Conservation (phyloP, 2,329 filamentous ascomycete genomes). For the Arthrobotrys musiformis region DNA sequence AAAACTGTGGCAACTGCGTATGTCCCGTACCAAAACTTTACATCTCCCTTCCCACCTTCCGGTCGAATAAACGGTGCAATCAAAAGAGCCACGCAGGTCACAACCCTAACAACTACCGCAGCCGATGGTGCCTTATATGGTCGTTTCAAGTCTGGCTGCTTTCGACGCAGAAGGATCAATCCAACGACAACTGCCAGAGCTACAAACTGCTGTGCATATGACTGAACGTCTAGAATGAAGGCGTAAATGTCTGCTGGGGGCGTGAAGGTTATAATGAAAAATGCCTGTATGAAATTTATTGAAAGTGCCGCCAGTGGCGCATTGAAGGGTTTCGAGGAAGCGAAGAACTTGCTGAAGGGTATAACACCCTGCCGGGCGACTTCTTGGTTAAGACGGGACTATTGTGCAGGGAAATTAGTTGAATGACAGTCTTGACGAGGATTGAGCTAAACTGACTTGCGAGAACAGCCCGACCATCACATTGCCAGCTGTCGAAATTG, state of each 20-base stretch:
- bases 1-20: constrained; percentile 24
- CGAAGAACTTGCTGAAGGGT: constrained; percentile 71
- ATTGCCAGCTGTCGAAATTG: constrained; percentile 75
- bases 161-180: constrained; percentile 71
- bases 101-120: constrained; percentile 62
- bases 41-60: constrained; percentile 41
- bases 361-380: constrained; percentile 77
- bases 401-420: background rate
- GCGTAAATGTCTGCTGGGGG: constrained; percentile 75
- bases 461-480: constrained; percentile 79
- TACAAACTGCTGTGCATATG: constrained; percentile 45
- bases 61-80: constrained; percentile 43
- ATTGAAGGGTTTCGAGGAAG: constrained; percentile 74
- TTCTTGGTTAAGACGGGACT: constrained; percentile 65
- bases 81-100: constrained; percentile 40
- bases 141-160: constrained; percentile 61
- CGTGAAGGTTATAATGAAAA: constrained; percentile 74
- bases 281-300: constrained; percentile 75
- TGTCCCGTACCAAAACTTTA: constrained; percentile 51
- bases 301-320: constrained; percentile 75
- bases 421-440: background rate
- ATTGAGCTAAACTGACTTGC: constrained; percentile 60
- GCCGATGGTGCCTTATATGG: constrained; percentile 66
- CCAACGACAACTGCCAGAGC: constrained; percentile 61
- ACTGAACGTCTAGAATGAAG: constrained; percentile 77